phyloP scores from a whole-genome alignment of 2,329 filamentous ascomycete genomes.

The Pseudophaeomoniella oleicola region DNA sequence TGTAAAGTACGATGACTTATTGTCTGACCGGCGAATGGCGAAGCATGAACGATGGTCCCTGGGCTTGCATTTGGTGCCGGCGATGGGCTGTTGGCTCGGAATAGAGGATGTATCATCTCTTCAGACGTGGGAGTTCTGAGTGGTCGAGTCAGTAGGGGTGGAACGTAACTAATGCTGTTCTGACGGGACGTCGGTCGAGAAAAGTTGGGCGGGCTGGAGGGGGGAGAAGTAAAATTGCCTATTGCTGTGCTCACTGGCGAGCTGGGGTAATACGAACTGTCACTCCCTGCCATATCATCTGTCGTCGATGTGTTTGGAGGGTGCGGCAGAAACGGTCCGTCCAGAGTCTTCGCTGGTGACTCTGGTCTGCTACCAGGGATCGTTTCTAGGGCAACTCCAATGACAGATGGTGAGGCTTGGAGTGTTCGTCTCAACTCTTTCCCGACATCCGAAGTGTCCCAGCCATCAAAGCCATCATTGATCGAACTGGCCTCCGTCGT shows the following conservation, averaged over 20 bases:
- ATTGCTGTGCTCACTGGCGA: conserved; percentile 3
- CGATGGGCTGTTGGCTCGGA: conserved; percentile 37
- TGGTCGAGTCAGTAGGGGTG: neutral
- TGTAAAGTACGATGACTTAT: conserved; percentile 26
- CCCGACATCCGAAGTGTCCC: conserved; percentile 12
- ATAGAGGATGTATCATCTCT: conserved; percentile 43
- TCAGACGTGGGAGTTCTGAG: conserved; percentile 19
- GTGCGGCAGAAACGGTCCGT: conserved; percentile 11
- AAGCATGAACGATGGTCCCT: conserved; percentile 40
- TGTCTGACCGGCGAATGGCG: conserved; percentile 38
- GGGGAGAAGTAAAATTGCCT: conserved; percentile 9
- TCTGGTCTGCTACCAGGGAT: conserved; percentile 13
- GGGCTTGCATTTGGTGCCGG: conserved; percentile 36
- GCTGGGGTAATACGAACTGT: conserved; percentile 1
- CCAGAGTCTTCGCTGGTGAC: conserved; percentile 10
- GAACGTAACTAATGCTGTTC: neutral
- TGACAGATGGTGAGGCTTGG: conserved; percentile 10
- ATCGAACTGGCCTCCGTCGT: conserved; percentile 9
- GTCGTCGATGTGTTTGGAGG: conserved; percentile 9
- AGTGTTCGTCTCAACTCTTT: conserved; percentile 11
- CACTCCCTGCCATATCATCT: conserved; percentile 5
- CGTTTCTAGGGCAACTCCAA: conserved; percentile 9
- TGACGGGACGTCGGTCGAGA: conserved; percentile 12
- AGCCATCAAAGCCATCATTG: conserved; percentile 11
- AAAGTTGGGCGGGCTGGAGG: conserved; percentile 13